Evolutionary conservation across 805 yeast species (phyloP).

Genomic region (Nakazawaea pomicola): DNA sequence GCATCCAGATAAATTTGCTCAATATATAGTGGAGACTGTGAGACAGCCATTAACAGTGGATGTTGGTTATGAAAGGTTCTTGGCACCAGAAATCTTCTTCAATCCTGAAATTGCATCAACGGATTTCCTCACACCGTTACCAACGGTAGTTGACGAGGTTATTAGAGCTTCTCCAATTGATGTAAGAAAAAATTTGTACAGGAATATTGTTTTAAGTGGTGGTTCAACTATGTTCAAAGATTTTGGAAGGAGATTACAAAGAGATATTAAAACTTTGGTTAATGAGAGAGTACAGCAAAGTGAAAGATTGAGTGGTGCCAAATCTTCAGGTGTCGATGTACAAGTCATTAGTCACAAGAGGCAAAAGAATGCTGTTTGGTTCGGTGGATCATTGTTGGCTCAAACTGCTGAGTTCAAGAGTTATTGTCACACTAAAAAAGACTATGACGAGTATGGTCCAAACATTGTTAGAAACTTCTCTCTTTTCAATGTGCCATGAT

Average conservation of each 20-base stretch:
- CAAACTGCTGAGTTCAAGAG: slow-evolving; percentile 96
- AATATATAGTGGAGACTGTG: slow-evolving; percentile 81
- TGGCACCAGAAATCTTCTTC: slow-evolving; percentile 99
- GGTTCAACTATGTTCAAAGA: slow-evolving; percentile 99
- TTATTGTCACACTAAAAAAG: slow-evolving; percentile 95
- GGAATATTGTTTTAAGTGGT: slow-evolving; percentile 92
- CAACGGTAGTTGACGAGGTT: slow-evolving; percentile 92
- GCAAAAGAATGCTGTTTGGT: slow-evolving; percentile 99
- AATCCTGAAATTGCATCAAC: slow-evolving; percentile 96
- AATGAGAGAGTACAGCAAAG: slow-evolving; percentile 81
- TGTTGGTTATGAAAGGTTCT: slow-evolving; percentile 94
- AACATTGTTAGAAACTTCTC: slow-evolving; percentile 96
- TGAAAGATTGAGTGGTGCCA: slow-evolving; percentile 70
- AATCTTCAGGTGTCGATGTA: slow-evolving; percentile 92
- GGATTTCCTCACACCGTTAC: slow-evolving; percentile 93
- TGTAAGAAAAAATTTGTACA: slow-evolving; percentile 93
- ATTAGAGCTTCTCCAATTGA: slow-evolving; percentile 96
- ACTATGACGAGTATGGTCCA: slow-evolving; percentile 97
- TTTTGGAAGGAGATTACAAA: slow-evolving; percentile 94
- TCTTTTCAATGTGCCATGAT: slow-evolving; percentile 82
- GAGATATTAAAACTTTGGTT: slow-evolving; percentile 84
- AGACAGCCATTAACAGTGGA: slow-evolving; percentile 49
- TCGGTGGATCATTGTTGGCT: slow-evolving; percentile 95
- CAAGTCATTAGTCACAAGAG: slow-evolving; percentile 95
- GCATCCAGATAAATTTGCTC: slow-evolving; percentile 90